Percentiles rank a stretch among this genome's conserved stretches.
phyloP scores from a whole-genome alignment of 192 early-diverging fungal species.

The Endogone sp. region DNA sequence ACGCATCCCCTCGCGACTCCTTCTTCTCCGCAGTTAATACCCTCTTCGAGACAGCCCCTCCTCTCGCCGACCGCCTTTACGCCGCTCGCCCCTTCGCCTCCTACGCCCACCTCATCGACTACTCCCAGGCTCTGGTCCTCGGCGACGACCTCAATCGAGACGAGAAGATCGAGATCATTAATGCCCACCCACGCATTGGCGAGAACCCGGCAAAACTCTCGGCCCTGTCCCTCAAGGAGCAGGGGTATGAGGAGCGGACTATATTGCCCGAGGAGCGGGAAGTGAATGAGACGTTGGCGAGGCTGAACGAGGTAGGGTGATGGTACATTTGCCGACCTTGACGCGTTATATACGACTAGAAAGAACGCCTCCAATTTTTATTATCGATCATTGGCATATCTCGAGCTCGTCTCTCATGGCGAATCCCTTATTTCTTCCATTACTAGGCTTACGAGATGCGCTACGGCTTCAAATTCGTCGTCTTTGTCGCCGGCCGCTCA shows the following conservation, averaged over 20 bases:
- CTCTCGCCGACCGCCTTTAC: conserved; percentile 69
- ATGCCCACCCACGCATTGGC: conserved; percentile 89
- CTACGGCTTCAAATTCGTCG: conserved; percentile 79
- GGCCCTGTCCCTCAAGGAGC: conserved; percentile 67
- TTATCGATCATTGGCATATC: not conserved
- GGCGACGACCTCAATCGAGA: conserved; percentile 48
- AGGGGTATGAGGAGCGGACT: conserved; percentile 50
- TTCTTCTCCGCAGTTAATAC: conserved; percentile 62
- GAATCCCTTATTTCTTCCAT: not conserved
- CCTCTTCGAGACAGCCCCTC: conserved; percentile 82
- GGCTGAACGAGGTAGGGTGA: conserved; percentile 62
- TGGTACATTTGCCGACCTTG: no score
- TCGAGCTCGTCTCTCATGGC: not conserved
- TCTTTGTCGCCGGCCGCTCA: conserved; percentile 77
- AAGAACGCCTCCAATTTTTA: no score
- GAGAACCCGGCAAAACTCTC: conserved; percentile 66
- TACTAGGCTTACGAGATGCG: conserved; percentile 60
- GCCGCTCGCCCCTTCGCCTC: conserved; percentile 64
- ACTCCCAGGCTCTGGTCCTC: conserved; percentile 35
- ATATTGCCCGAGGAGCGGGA: conserved; percentile 40
- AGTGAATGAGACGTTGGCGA: conserved; percentile 50
- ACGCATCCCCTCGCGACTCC: conserved; percentile 44
- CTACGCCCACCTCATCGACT: conserved; percentile 66
- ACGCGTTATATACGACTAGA: no score
- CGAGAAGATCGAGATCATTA: conserved; percentile 77